Base-by-base conservation (phyloP, 2,329 filamentous ascomycete species). In the Neurospora sp. region DNA sequence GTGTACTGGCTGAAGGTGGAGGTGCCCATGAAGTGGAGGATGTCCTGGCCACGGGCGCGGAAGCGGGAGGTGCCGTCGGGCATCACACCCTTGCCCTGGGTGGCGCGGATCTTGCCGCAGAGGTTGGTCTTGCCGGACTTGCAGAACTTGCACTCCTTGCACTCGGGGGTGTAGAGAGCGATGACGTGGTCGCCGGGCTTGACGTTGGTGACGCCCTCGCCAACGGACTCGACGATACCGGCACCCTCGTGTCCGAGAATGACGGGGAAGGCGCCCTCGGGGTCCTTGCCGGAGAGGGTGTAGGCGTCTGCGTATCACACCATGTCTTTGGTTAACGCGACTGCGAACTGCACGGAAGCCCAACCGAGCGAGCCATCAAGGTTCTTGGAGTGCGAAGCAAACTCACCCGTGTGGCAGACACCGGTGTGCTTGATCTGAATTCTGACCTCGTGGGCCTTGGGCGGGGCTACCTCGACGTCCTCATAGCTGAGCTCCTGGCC, bases 1-100 rank as follows among this genome's bases (percentile, higher is more conserved):
- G 96, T 98, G 85, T 97, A 99, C 84, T 99, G 96, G 39, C 93
- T 97, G 86, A 99, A 99, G 76, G 96, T 99, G 43, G 94, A 97
- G 70, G 93, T 97, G 78, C 96, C 96, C 96, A 99, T 99, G 85
- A 98, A 99, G 85, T 98, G 96, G 71, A 98, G 89, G 72, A 99
- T 87, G 77, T 97, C 92, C 84, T 97, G 91, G 82, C 96, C 96
- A 82, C 95, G 96, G 87, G 91, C 93, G 82, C 88, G 93, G 89
- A 98, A 97, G 77, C 96, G 92, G 70, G 91, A 91, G 75, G 95
- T 98, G 77, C 95, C 95, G 81, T 99, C 96, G 70, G 96, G 96
- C 94, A 99, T 97, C 76, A 97, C 89, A 78, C 96, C 96, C 82
- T 90, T 91, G 77, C 96, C 96, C 84, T 99, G 96, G 66, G 96